phyloP scores from a whole-genome alignment of 1,284 basidiomycete genomes.

The Apiotrichum laibachii region DNA sequence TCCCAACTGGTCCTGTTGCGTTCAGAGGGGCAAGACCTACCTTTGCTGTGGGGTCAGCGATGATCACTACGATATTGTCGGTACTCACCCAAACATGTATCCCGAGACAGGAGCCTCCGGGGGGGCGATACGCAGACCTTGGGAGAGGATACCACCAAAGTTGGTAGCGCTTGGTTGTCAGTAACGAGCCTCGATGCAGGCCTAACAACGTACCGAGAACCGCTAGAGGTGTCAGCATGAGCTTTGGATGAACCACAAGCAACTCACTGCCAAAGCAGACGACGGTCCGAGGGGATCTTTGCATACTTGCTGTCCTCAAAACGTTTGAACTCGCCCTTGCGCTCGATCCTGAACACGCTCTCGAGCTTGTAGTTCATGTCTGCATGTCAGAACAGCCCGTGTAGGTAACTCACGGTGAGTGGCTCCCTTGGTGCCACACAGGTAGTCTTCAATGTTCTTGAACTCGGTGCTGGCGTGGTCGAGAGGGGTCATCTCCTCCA shows the following conservation, averaged over 20 bases:
- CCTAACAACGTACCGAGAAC: background rate
- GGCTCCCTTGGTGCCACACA: constrained; percentile 58
- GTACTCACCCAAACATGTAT: constrained; percentile 58
- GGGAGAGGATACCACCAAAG: constrained; percentile 59
- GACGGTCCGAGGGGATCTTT: constrained; percentile 54
- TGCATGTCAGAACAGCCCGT: too few species aligned
- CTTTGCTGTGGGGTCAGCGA: background rate
- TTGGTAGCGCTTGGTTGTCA: constrained; percentile 19
- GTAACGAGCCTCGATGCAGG: background rate
- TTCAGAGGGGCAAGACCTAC: too few species aligned
- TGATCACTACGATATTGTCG: background rate
- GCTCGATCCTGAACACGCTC: constrained; percentile 61
- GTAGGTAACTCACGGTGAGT: constrained; percentile 7
- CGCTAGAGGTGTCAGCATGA: background rate
- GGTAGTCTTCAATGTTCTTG: constrained; percentile 56
- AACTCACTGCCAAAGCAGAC: constrained; percentile 64
- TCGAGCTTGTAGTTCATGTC: constrained; percentile 53
- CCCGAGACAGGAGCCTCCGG: constrained; percentile 57
- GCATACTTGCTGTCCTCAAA: constrained; percentile 58
- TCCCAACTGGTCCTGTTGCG: too few species aligned
- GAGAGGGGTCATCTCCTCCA: constrained; percentile 60
- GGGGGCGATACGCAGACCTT: constrained; percentile 66
- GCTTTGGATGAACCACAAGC: too few species aligned
- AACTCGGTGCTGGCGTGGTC: constrained; percentile 56
- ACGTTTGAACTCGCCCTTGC: constrained; percentile 56